Evolutionary conservation across 1,284 basidiomycete species (phyloP), one percentile per base, ranked within the genome.

Genomic region (Sporisorium exsertum): DNA sequence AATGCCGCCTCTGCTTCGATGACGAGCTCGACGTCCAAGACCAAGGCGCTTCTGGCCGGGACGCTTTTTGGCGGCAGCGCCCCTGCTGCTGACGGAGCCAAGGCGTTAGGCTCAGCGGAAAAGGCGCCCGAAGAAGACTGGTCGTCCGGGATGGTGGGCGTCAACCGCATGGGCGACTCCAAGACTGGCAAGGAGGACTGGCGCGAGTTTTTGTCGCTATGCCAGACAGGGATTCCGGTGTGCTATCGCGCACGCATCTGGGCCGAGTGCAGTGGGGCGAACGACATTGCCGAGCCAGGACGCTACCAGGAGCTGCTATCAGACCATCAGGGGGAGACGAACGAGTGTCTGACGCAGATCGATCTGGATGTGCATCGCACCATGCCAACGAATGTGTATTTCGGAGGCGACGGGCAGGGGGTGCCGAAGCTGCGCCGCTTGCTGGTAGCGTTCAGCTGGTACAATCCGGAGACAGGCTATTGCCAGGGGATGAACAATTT

Each of bases 371-470:
- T 97, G 15, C 68, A 69, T 18, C 78, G 83, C 22, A 85, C 83
- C 5, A 97, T 98, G 92, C 96, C 96, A 0, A 88, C 95, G 46
- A 98, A 98, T 83, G 89, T 98, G 37, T 99, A 96, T 87, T 99
- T 98, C 86, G 96, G 94, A 0, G 93, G 95, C 1, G 93, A 95
- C 83, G 95, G 96, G 0, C 93, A 91, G 0, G 97, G 97, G 1
- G 94, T 98, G 9, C 89, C 91, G 57, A 99, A 99, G 87, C 87
- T 99, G 58, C 89, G 95, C 43, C 89, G 95, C 66, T 92, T 99
- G 46, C 88, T 99, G 82, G 90, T 90, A 27, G 96, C 95, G 0
- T 98, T 96, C 85, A 94, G 94, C 80, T 91, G 93, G 93, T 86
- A 85, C 43, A 86, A 87, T 49, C 86, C 86, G 0, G 69, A 72